phyloP scores from a whole-genome alignment of 2,329 filamentous ascomycete species.

The Ophiocordyceps camponoti-floridani region DNA sequence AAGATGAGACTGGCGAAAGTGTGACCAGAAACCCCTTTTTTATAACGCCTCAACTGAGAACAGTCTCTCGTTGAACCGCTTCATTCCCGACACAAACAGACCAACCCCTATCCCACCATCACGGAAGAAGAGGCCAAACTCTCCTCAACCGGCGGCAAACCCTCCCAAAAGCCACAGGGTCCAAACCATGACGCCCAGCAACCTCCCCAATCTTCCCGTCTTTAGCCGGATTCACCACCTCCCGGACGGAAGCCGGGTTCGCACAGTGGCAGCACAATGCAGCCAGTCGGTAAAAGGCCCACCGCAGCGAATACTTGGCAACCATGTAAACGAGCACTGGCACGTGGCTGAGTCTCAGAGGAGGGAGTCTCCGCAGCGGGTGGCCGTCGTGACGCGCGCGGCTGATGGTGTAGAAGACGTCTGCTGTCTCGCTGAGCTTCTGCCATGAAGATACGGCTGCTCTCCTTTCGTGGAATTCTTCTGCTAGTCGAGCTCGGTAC shows the following conservation, averaged over 20 bases:
- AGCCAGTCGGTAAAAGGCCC: too few species aligned
- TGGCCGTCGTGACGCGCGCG: constrained; percentile 20
- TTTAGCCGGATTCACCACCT: constrained; percentile 25
- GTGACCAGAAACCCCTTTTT: not conserved
- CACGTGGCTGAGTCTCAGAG: constrained; percentile 7
- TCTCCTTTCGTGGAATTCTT: constrained; percentile 18
- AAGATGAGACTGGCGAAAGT: not conserved
- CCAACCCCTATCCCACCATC: not conserved
- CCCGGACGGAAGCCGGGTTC: constrained; percentile 11
- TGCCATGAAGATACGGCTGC: constrained; percentile 11
- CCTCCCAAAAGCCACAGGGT: constrained; percentile 12
- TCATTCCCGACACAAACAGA: not conserved
- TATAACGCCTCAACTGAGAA: not conserved
- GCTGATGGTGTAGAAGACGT: constrained; percentile 22
- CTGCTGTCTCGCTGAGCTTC: constrained; percentile 24
- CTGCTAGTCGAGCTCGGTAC: constrained; percentile 19
- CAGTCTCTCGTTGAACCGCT: too few species aligned
- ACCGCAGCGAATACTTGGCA: constrained; percentile 22
- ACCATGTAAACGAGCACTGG: constrained; percentile 22
- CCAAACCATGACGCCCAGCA: constrained; percentile 18
- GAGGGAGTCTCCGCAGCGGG: constrained; percentile 11
- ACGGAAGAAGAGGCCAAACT: constrained; percentile 17
- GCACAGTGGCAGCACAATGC: too few species aligned
- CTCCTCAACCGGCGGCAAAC: constrained; percentile 10
- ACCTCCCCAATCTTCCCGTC: constrained; percentile 16